Evolutionary conservation across 768 basidiomycete species (phyloP), one percentile per base, ranked within the genome.

Genomic region (Psilocybe cubensis): DNA sequence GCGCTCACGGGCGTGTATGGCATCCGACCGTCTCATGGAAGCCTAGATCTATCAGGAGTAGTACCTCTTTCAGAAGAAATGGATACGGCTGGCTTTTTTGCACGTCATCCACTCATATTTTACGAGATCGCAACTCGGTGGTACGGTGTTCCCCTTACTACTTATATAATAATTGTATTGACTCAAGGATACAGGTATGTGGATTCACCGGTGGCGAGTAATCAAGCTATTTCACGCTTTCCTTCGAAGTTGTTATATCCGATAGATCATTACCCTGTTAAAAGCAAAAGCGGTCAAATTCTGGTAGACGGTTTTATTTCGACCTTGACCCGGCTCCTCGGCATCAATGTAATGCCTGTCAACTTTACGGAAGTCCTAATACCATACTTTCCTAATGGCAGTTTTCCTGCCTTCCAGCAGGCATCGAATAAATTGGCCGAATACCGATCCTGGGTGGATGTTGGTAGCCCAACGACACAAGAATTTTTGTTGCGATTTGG

Each of bases 81-180:
- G 74, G 75, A 76, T 57, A 75, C 74, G 3, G 70, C 67, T 8
- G 75, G 75, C 2, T 72, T 72, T 44, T 76, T 76, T 57, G 62
- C 73, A 27, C 62, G 75, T 17, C 70, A 75, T 53, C 72, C 73
- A 20, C 56, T 44, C 12, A 41, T 74, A 18, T 72, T 76, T 57
- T 48, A 66, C 29, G 63, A 68, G 8, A 60, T 74, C 20, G 69
- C 67, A 3, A 51, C 25, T 33, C 60, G 51, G 23, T 76, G 75
- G 75, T 74, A 47, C 69, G 60, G 42, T 17, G 2, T 38, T 55
- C 54, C 55, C 49, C 20, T 20, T 25, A 2, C 9, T 35, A 11
- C 33, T 40, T 45, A 14, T 52, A 3, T 49, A 14, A 53, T 10
- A 2, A 20, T 42, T 21, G n/a, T n/a, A n/a, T 33, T 56, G 20